Conservation (phyloP, 176 grass and related monocot genomes). For the Aegilops tauschii region DNA sequence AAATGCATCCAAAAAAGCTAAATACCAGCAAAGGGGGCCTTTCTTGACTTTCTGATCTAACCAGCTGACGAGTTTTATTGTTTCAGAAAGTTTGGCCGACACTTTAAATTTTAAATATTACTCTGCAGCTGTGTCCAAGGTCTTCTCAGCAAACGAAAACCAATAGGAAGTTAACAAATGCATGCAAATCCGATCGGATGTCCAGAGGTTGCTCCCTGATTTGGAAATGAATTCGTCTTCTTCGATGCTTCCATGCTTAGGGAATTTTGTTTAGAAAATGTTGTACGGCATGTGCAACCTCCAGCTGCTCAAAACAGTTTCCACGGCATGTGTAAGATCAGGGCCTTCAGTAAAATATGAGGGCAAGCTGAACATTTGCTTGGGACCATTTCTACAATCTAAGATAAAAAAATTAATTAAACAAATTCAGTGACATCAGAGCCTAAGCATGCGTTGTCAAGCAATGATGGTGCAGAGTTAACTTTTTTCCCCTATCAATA, state of each 20-base stretch:
- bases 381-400: background rate
- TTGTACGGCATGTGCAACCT: conserved; percentile 3
- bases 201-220: background rate
- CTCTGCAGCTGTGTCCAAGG: background rate
- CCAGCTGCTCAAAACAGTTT: conserved; percentile 7
- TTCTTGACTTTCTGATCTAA: background rate
- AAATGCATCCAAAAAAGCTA: background rate
- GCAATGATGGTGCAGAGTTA: background rate
- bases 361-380: background rate
- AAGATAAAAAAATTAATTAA: background rate
- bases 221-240: background rate
- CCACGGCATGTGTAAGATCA: background rate
- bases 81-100: background rate
- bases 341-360: background rate
- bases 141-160: background rate
- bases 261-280: background rate
- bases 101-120: background rate
- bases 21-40: background rate
- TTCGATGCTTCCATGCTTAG: conserved; percentile 1
- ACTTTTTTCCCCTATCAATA: background rate
- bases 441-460: background rate
- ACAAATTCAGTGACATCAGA: background rate
- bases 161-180: background rate
- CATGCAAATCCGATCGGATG: background rate
- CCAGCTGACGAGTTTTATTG: background rate